phyloP scores from a whole-genome alignment of 371 early-diverging fungal genomes.

The Lichtheimia hyalospora region DNA sequence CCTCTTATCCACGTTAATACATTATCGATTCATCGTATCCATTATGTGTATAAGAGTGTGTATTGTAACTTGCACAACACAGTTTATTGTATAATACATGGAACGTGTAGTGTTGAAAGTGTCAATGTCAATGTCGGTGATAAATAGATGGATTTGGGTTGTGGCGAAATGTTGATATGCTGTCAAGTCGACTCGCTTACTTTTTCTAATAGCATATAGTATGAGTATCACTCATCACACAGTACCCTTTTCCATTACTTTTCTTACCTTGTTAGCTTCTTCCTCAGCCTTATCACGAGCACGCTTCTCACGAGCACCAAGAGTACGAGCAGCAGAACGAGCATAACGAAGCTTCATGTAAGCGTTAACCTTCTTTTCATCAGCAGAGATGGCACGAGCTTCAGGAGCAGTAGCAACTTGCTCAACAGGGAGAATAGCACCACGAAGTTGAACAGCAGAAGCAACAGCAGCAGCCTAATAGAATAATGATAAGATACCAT shows the following conservation, averaged over 20 bases:
- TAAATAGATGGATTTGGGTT: neutral
- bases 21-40: neutral
- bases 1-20: neutral
- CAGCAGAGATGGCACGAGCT: constrained; percentile 82
- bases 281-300: constrained; percentile 81
- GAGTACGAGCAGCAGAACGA: constrained; percentile 77
- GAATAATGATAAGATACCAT: neutral
- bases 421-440: constrained; percentile 73
- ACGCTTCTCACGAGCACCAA: constrained; percentile 85
- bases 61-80: neutral
- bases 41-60: neutral
- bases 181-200: constrained; percentile 2
- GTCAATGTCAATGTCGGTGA: neutral
- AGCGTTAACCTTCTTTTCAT: constrained; percentile 80
- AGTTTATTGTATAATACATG: neutral
- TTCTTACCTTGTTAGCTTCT: constrained; percentile 73
- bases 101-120: neutral
- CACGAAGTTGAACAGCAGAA: constrained; percentile 73
- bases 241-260: neutral
- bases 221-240: neutral
- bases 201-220: constrained; percentile 11
- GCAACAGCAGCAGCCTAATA: constrained; percentile 61
- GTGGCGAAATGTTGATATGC: neutral
- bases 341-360: constrained; percentile 90
- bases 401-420: constrained; percentile 67